These are phyloP conservation scores for Cerioporus squamosus DNA, from an alignment of 1,284 basidiomycete genomes.

Conservation along the genomic window DNA sequence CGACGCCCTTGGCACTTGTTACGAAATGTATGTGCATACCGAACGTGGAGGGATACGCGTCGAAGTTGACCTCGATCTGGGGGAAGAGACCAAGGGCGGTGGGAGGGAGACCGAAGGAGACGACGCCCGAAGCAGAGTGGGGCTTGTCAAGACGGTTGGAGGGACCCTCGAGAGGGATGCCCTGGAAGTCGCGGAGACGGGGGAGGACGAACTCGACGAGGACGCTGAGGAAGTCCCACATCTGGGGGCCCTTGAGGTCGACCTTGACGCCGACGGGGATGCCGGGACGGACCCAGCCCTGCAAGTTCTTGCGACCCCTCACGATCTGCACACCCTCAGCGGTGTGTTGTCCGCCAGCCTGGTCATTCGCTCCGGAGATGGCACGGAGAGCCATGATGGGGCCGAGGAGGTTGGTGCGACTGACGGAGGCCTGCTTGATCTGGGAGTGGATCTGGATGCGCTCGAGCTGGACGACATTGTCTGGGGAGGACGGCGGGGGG, in stretches of 20 bases:
- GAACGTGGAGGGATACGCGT: slow-evolving; percentile 81
- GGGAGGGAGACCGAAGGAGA: slow-evolving; percentile 86
- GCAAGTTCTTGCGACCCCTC: slow-evolving; percentile 77
- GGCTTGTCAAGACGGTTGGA: slow-evolving; percentile 68
- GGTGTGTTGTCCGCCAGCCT: slow-evolving; percentile 70
- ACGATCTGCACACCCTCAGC: slow-evolving; percentile 84
- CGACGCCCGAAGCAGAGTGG: slow-evolving; percentile 83
- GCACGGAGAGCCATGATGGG: slow-evolving; percentile 89
- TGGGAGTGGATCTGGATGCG: slow-evolving; percentile 86
- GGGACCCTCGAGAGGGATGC: slow-evolving; percentile 74
- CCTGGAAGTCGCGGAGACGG: slow-evolving; percentile 88
- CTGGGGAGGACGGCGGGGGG: slow-evolving; percentile 63
- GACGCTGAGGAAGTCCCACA: slow-evolving; percentile 92
- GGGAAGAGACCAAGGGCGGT: slow-evolving; percentile 92
- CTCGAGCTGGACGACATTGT: slow-evolving; percentile 80
- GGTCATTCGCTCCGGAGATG: slow-evolving; percentile 82
- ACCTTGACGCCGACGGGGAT: slow-evolving; percentile 90
- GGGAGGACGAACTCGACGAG: slow-evolving; percentile 96
- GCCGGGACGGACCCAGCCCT: slow-evolving; percentile 87
- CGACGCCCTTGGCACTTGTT: slow-evolving; percentile 82
- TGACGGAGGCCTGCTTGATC: slow-evolving; percentile 79
- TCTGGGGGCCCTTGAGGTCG: slow-evolving; percentile 85
- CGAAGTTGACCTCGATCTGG: slow-evolving; percentile 91
- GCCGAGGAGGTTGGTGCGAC: slow-evolving; percentile 80
- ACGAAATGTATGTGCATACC: slow-evolving; percentile 94